Conservation (phyloP, 2,329 filamentous ascomycete genomes). For the Aschersonia sp. region DNA sequence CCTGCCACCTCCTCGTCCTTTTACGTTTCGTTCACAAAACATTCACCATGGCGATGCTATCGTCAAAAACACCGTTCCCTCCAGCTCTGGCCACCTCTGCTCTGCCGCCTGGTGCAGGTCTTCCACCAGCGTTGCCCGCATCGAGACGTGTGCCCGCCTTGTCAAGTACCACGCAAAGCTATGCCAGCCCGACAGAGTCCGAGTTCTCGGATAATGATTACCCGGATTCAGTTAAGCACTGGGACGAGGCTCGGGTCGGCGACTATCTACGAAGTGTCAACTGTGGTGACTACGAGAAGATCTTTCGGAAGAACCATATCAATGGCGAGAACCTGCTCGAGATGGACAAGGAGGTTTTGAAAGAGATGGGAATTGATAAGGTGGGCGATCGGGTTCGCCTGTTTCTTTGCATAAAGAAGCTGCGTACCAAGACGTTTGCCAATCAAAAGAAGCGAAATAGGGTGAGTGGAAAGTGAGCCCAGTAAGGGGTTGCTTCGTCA, state of each 20-base stretch:
- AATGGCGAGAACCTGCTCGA: conserved; percentile 94
- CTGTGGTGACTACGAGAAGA: conserved; percentile 81
- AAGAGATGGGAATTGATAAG: conserved; percentile 97
- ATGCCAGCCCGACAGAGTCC: conserved; percentile 76
- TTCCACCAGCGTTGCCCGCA: conserved; percentile 34
- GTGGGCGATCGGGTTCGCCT: conserved; percentile 91
- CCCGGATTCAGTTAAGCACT: conserved; percentile 63
- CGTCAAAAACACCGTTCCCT: conserved; percentile 58
- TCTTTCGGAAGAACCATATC: conserved; percentile 88
- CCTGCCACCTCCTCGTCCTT: not conserved
- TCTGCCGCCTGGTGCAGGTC: conserved; percentile 27
- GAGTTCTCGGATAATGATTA: conserved; percentile 79
- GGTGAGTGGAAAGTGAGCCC: conserved; percentile 33
- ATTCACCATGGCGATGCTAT: conserved; percentile 53
- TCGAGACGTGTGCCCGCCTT: conserved; percentile 36
- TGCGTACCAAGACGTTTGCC: conserved; percentile 61
- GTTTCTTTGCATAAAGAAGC: conserved; percentile 70
- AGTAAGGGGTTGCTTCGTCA: not conserved
- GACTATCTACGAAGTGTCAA: conserved; percentile 86
- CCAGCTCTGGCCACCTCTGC: conserved; percentile 31
- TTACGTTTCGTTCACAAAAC: conserved; percentile 14
- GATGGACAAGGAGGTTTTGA: conserved; percentile 89
- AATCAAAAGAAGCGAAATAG: conserved; percentile 75
- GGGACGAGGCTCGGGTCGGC: conserved; percentile 84
- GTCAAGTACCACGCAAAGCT: conserved; percentile 37